Base-by-base conservation (phyloP, 495 filamentous ascomycete species). In the Aspergillus campestris region DNA sequence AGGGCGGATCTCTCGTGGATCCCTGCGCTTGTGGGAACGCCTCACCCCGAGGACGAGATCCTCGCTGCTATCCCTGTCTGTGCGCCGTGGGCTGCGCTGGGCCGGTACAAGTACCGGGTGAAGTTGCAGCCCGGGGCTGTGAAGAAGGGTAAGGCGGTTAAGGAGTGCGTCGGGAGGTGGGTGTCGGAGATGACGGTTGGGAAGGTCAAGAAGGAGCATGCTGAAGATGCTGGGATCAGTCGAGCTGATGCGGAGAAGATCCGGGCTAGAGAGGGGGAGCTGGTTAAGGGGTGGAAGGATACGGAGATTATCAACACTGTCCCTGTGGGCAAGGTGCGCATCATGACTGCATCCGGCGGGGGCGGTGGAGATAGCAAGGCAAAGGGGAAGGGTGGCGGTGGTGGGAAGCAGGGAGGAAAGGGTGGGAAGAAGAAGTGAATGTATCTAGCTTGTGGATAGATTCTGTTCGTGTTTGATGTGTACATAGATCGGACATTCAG, bases 101-200 rank as follows among this genome's bases (percentile, higher is more conserved):
- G 65, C 8, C 78, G 74, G 39, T 85, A 83, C 54, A 94, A 94
- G 66, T 96, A 94, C 68, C 86, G 88, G 58, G 85, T 78, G 13
- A 98, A 97, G 70, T 53, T 98, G 50, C 92, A 97, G 67, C 92
- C 92, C 0, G 92, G 92, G 3, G 55, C 79, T 3, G 75, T 81
- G 53, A 98, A 98, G 75, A 94, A 95, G 67, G 90, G 91, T 2
- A 98, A 95, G 61, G 92, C 91, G 11, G 80, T 95, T 18, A 86
- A 86, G 65, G 89, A 95, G 64, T 85, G 96, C 34, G 57, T 94
- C 12, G 76, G 77, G 32, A 74, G 74, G 38, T 96, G 92, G 89
- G 61, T 75, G 7, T 58, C 59, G 8, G 73, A 83, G 47, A 68
- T 73, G 1, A 70, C 70, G 1, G 61, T 60, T 3, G 66, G 68